phyloP scores from a whole-genome alignment of 805 yeast species.

The Nakazawaea peltata region DNA sequence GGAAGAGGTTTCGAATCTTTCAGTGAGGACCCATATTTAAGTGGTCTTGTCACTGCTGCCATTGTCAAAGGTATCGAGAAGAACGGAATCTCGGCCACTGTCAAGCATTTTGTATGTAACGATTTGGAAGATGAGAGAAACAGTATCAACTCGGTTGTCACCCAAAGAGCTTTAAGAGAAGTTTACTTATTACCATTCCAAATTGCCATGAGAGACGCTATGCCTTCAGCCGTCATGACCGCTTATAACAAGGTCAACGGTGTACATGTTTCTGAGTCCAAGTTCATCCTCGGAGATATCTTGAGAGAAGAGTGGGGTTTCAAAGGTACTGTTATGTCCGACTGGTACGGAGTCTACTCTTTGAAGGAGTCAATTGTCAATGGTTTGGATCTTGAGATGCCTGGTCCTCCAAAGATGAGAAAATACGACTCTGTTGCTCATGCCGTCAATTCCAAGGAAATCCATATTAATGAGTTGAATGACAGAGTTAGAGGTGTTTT shows the following conservation, averaged over 20 bases:
- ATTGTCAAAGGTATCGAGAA: slow-evolving; percentile 48
- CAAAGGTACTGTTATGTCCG: slow-evolving; percentile 51
- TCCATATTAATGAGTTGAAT: slow-evolving; percentile 33
- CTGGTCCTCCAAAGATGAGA: slow-evolving; percentile 48
- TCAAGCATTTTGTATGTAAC: slow-evolving; percentile 58
- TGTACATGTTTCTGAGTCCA: slow-evolving; percentile 42
- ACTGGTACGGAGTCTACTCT: slow-evolving; percentile 56
- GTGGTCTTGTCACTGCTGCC: slow-evolving; percentile 39
- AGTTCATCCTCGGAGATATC: slow-evolving; percentile 33
- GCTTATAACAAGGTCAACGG: slow-evolving; percentile 60
- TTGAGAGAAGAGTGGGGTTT: slow-evolving; percentile 50
- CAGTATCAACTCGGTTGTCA: slow-evolving; percentile 37
- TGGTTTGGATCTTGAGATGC: slow-evolving; percentile 62
- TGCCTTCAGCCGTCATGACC: slow-evolving; percentile 54
- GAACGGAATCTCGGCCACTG: slow-evolving; percentile 41
- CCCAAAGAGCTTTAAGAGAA: slow-evolving; percentile 59
- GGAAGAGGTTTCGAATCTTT: slow-evolving; percentile 36
- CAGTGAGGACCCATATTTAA: slow-evolving; percentile 33
- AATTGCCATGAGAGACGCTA: slow-evolving; percentile 42
- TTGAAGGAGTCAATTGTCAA: slow-evolving; percentile 37
- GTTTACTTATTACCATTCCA: slow-evolving; percentile 58
- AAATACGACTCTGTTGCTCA: slow-evolving; percentile 31
- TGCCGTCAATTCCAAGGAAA: slow-evolving; percentile 32
- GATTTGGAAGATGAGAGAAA: slow-evolving; percentile 52
- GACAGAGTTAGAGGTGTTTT: slow-evolving; percentile 41